Evolutionary conservation across 768 basidiomycete species (phyloP), one percentile per base, ranked within the genome.

Genomic region (Auricularia heimuer): DNA sequence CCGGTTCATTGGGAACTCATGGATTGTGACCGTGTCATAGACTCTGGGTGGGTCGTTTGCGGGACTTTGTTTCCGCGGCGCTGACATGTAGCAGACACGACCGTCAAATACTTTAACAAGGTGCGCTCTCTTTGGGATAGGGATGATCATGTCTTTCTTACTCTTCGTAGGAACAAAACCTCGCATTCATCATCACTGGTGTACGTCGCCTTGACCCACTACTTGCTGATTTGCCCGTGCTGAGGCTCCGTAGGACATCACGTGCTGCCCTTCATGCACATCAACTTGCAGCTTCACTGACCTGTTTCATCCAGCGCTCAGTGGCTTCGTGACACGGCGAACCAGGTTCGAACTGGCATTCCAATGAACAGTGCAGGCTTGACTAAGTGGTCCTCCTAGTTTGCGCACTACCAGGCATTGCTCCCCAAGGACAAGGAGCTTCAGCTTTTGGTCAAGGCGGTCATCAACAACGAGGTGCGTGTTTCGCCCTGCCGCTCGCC

Each of bases 161-260:
- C 62, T 61, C n/a, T 42, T 29, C 65, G 0, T 63, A 87, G 86
- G 77, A 78, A 1, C 78, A 89, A 70, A 89, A 90, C 69, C 69
- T 90, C 35, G 89, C 89, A 0, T 92, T 91, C 70, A 87, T 91
- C 62, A 87, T 91, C 67, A 91, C 90, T 45, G 89, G 89, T 56
- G 87, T 87, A 66, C 66, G 84, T 7, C 34, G 11, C 29, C 54
- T 42, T 34, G 42, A 18, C 72, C 62, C 33, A 3, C 64, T 11
- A 61, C 44, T 39, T 36, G 16, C 44, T 42, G 1, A 16, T 21
- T 44, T 33, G 54, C 3, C 36, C 21, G 37, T 24, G 12, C 35
- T 33, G 18, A 54, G 11, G n/a, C 21, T 60, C 7, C 51, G 4
- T 61, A 88, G 87, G 88, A 90, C 71, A 89, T 91, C 69, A 86